Evolutionary conservation across 2,329 filamentous ascomycete species (phyloP).

Genomic region (Calonectria henricotiae): DNA sequence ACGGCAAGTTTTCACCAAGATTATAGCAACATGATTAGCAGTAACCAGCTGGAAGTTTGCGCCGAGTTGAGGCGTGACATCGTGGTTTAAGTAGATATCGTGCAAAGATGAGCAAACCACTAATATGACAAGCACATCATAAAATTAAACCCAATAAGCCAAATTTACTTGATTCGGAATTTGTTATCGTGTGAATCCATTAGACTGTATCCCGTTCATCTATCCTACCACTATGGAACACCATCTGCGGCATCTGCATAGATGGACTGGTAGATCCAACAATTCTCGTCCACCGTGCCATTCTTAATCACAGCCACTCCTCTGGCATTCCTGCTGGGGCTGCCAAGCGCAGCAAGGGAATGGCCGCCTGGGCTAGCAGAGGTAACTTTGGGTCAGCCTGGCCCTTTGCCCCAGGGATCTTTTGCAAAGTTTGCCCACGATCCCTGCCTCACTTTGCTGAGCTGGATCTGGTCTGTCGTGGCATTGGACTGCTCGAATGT

Average conservation of each 20-base stretch:
- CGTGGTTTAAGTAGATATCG: too few relatives aligned
- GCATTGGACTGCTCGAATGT: constrained; percentile 8
- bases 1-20: too few relatives aligned
- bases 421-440: constrained; percentile 6
- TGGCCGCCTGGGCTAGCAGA: background rate
- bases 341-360: constrained; percentile 1
- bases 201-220: background rate
- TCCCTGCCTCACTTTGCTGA: constrained; percentile 3
- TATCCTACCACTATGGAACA: constrained; percentile 1
- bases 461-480: constrained; percentile 2
- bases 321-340: background rate
- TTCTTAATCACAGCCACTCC: constrained; percentile 1
- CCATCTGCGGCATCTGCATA: background rate
- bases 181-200: too few relatives aligned
- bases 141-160: background rate
- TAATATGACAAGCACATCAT: background rate
- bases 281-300: background rate
- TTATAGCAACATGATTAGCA: too few relatives aligned
- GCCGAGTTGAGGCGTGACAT: too few relatives aligned
- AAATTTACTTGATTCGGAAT: background rate
- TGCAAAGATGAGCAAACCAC: background rate
- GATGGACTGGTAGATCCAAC: constrained; percentile 10
- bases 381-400: constrained; percentile 5
- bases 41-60: too few relatives aligned
- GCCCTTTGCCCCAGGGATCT: constrained; percentile 8